Evolutionary conservation across 108 stramenopile species (phyloP), one percentile per base, ranked within the genome.

Genomic region (Skeletonema menzelii): DNA sequence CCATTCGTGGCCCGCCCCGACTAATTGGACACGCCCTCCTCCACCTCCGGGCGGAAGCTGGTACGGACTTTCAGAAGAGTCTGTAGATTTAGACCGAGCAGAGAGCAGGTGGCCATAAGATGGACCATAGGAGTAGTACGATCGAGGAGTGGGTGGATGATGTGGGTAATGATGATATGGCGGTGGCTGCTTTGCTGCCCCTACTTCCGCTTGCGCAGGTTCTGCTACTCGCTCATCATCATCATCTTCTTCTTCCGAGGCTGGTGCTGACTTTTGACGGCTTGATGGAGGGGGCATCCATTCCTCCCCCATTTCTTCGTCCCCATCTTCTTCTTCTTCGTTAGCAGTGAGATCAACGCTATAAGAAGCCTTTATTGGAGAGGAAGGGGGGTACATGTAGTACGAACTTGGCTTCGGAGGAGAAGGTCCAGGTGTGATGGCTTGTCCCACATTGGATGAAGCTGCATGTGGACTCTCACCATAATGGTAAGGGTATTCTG

Each of bases 221-320:
- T 0, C 49, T 22, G 8, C 22, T 24, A n/a, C n/a, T n/a, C n/a
- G n/a, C n/a, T n/a, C 46, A 4, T 19, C 46, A 46, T 19, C 17
- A 46, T 19, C 17, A 19, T 46, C 46, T 20, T 47, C 49, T 42
- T 42, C 40, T 42, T 42, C 15, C 40, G 15, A 2, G 35, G 46
- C n/a, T 4, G 46, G 17, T 19, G 46, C 20, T 53, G 22, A 6
- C 49, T 53, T 53, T 0, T 22, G 49, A 53, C 49, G 49, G 24
- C 49, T 53, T 10, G 49, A 53, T 22, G 49, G 22, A 53, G 49
- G 49, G 19, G 49, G 49, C 22, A 53, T 53, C 49, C 49, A 53
- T 53, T 53, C 49, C 49, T 53, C 49, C 49, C 49, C 49, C 49
- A 53, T 53, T 53, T 53, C 49, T 53, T 53, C 49, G 8, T 53